Evolutionary conservation across 1,139 yeast genomes (phyloP).

Genomic region (Martiniozyma asiatica): DNA sequence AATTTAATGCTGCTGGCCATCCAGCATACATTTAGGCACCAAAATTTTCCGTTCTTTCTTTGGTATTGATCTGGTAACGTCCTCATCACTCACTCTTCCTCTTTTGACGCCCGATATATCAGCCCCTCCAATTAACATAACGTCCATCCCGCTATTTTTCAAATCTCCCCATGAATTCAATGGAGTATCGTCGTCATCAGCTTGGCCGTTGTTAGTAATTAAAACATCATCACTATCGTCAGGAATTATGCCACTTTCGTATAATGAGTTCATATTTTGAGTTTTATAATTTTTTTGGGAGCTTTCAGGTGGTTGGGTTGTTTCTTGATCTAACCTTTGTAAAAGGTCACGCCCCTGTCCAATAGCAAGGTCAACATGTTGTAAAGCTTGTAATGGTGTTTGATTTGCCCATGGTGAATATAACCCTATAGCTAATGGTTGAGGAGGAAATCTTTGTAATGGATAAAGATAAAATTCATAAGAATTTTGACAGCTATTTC

Average conservation of each 20-base stretch:
- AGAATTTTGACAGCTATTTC: neutral
- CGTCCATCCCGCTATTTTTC: conserved; percentile 10
- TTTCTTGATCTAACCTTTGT: no score
- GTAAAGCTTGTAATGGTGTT: conserved; percentile 11
- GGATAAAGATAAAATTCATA: conserved; percentile 7
- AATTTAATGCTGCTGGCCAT: conserved; percentile 1
- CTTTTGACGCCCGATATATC: conserved; percentile 9
- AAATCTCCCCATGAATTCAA: conserved; percentile 1
- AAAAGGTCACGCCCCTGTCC: conserved; percentile 7
- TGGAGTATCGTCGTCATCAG: conserved; percentile 12
- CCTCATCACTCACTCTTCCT: no score
- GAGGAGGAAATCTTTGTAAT: conserved; percentile 12
- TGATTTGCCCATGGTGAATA: conserved; percentile 8
- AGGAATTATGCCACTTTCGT: neutral
- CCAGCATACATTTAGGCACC: conserved; percentile 1
- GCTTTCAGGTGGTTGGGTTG: no score
- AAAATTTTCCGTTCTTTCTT: conserved; percentile 1
- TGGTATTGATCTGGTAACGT: no score
- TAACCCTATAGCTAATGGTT: conserved; percentile 9
- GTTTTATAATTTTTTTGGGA: no score
- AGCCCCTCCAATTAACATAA: conserved; percentile 11
- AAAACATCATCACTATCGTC: neutral
- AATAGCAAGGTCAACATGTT: conserved; percentile 7
- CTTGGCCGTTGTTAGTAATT: conserved; percentile 9
- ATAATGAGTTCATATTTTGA: no score